Evolutionary conservation across 2,329 filamentous ascomycete genomes (phyloP).

Genomic region (Podosphaera fusca): DNA sequence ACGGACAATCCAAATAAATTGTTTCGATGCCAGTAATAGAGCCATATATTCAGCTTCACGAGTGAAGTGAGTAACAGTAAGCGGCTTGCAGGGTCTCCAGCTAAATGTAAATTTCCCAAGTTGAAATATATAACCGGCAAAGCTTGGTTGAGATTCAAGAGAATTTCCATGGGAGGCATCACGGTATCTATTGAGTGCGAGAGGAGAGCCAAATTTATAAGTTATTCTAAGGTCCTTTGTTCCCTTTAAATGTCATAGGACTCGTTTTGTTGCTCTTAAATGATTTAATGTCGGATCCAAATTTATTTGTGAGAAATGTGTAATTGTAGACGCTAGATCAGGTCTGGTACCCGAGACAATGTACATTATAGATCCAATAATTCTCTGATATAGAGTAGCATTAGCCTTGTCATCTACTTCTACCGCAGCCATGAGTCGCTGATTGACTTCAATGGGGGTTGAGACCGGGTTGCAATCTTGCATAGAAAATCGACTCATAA

Average conservation of each 20-base stretch:
- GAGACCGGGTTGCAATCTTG: neutral
- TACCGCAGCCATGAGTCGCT: neutral
- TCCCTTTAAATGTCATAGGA: neutral
- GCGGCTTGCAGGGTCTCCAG: neutral
- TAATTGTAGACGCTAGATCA: neutral
- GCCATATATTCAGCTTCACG: constrained; percentile 1
- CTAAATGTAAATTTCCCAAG: neutral
- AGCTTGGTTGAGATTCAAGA: neutral
- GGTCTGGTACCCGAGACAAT: neutral
- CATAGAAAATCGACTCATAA: neutral
- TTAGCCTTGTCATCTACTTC: neutral
- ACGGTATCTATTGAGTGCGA: neutral
- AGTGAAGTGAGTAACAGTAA: neutral
- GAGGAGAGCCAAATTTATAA: neutral
- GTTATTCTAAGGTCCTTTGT: neutral
- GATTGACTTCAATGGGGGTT: neutral
- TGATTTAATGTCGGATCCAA: neutral
- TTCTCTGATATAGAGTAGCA: neutral
- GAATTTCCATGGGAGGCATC: neutral
- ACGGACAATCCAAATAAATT: neutral
- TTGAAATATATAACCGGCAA: constrained; percentile 1
- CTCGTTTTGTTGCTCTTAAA: neutral
- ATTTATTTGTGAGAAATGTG: neutral
- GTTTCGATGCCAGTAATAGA: neutral
- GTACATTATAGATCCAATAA: neutral